Conservation (phyloP, 2,329 filamentous ascomycete species). For the Tolypocladium nubicola region DNA sequence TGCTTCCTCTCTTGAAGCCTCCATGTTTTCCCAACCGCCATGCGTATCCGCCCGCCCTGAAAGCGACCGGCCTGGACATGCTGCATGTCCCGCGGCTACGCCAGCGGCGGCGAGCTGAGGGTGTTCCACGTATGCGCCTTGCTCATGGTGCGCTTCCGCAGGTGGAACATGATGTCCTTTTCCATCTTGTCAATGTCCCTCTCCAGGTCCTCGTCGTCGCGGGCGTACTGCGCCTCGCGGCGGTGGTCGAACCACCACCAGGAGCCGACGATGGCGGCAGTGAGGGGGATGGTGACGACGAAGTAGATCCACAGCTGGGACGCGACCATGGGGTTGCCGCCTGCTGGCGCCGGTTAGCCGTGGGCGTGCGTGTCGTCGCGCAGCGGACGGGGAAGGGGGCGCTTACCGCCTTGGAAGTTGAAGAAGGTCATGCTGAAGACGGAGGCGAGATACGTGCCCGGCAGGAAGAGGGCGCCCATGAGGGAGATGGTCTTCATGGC, state of each 20-base stretch:
- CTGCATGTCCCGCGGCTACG: background rate
- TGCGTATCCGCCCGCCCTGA: background rate
- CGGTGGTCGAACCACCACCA: conserved; percentile 44
- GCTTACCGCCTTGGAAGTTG: conserved; percentile 41
- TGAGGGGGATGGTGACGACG: conserved; percentile 48
- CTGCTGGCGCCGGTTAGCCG: background rate
- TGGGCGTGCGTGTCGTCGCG: too few relatives aligned
- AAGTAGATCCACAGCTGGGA: conserved; percentile 52
- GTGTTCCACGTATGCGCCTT: conserved; percentile 45
- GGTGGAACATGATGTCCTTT: conserved; percentile 42
- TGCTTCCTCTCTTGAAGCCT: too few relatives aligned
- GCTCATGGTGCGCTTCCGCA: conserved; percentile 46
- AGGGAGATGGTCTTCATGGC: conserved; percentile 57
- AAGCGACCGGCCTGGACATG: background rate
- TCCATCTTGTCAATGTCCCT: conserved; percentile 46
- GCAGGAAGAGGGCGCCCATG: conserved; percentile 52
- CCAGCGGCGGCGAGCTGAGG: conserved; percentile 17
- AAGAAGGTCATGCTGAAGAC: conserved; percentile 60
- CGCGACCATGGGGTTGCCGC: background rate
- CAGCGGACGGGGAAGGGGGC: background rate
- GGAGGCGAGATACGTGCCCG: conserved; percentile 51
- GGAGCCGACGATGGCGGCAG: conserved; percentile 39
- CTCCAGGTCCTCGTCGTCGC: conserved; percentile 42
- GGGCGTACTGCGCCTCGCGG: conserved; percentile 35
- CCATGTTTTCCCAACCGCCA: background rate